Evolutionary conservation across 1,284 basidiomycete species (phyloP).

Genomic region (Heliocybe sulcata): DNA sequence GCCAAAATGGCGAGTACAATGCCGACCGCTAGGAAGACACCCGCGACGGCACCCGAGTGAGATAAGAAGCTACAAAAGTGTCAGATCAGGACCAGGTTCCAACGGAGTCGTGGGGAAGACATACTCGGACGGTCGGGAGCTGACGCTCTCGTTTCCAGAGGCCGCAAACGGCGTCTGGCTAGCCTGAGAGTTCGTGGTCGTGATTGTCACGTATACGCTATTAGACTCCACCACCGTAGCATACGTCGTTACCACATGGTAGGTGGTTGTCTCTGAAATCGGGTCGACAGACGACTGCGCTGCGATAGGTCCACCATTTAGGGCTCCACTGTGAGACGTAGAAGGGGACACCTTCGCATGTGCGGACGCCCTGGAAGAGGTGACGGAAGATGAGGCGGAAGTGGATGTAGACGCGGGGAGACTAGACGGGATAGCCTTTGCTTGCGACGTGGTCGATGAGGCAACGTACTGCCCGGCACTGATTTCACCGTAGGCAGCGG

Average conservation of each 20-base stretch:
- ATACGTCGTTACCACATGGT: not conserved
- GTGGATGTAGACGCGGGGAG: too few relatives aligned
- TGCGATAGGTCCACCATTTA: too few relatives aligned
- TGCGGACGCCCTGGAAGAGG: too few relatives aligned
- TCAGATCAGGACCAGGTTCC: not conserved
- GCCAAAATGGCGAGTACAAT: slow-evolving; percentile 24
- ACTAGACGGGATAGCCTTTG: too few relatives aligned
- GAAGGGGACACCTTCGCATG: not conserved
- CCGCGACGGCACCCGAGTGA: slow-evolving; percentile 47
- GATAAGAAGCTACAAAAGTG: slow-evolving; percentile 37
- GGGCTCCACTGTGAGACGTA: not conserved
- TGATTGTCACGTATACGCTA: not conserved
- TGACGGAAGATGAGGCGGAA: too few relatives aligned
- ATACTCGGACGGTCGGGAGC: not conserved
- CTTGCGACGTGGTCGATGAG: too few relatives aligned
- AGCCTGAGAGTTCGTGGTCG: not conserved
- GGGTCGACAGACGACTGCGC: not conserved
- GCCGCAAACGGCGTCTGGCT: not conserved
- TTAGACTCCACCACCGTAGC: not conserved
- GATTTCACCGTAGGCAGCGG: too few relatives aligned
- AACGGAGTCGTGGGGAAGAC: not conserved
- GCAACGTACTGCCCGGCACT: too few relatives aligned
- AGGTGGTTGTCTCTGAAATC: not conserved
- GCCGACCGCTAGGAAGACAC: slow-evolving; percentile 48
- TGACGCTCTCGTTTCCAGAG: not conserved